Percentiles rank a stretch among this genome's conserved stretches.
Evolutionary conservation across 768 basidiomycete species (phyloP).

Genomic region (Mycena olivaceomarginata): DNA sequence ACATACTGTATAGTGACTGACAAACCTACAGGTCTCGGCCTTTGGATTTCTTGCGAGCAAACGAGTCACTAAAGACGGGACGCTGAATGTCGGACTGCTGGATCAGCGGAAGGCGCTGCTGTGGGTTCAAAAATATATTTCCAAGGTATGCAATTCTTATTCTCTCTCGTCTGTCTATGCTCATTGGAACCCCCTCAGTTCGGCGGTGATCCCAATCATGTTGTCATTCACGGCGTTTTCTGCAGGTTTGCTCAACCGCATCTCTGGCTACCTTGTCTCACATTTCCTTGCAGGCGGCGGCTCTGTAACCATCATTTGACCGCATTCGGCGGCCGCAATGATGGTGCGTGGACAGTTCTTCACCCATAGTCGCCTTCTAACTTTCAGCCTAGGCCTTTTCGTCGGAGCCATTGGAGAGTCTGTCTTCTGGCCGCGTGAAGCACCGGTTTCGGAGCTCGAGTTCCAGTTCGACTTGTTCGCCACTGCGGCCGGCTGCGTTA

Average conservation of each 20-base stretch:
- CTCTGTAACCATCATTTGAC: slow-evolving; percentile 35
- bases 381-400: slow-evolving; percentile 27
- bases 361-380: slow-evolving; percentile 13
- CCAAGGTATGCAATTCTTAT: slow-evolving; percentile 30
- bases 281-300: slow-evolving; percentile 29
- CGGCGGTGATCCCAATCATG: slow-evolving; percentile 33
- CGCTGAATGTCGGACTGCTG: slow-evolving; percentile 31
- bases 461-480: slow-evolving; percentile 41
- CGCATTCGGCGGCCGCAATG: slow-evolving; percentile 35
- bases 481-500: slow-evolving; percentile 27
- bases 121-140: slow-evolving; percentile 38
- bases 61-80: slow-evolving; percentile 30
- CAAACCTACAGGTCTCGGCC: slow-evolving; percentile 26
- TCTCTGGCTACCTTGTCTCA: slow-evolving; percentile 21
- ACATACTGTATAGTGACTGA: slow-evolving; percentile 24
- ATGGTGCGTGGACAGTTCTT: slow-evolving; percentile 26
- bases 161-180: slow-evolving; percentile 15
- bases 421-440: not conserved
- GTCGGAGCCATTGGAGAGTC: slow-evolving; percentile 33
- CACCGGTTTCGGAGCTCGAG: slow-evolving; percentile 15
- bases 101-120: slow-evolving; percentile 34
- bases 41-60: slow-evolving; percentile 35
- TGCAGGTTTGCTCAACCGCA: slow-evolving; percentile 25
- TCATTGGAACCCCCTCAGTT: slow-evolving; percentile 27
- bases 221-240: slow-evolving; percentile 35